Percentiles rank a stretch among this genome's conserved stretches.
phyloP scores from a whole-genome alignment of 202 grass and related monocot species.

The Musa balbisiana region DNA sequence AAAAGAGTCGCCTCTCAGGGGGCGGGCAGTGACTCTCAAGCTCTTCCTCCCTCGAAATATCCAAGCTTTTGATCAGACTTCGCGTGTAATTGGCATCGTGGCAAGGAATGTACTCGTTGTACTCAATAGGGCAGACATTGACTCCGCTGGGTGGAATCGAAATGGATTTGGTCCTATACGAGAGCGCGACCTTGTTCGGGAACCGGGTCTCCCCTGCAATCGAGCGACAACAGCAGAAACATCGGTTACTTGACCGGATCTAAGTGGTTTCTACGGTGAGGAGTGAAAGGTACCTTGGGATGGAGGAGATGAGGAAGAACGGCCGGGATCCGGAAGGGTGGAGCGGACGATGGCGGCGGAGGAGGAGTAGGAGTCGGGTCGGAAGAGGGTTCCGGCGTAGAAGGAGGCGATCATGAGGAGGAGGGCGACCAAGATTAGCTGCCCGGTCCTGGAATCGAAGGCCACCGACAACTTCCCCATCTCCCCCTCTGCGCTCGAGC shows the following conservation, averaged over 20 bases:
- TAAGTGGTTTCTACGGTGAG: slow-evolving; percentile 9
- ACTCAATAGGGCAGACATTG: slow-evolving; percentile 60
- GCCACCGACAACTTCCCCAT: slow-evolving; percentile 35
- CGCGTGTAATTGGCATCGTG: slow-evolving; percentile 50
- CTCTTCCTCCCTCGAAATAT: slow-evolving; percentile 64
- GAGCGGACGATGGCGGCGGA: slow-evolving; percentile 7
- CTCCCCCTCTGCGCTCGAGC: background rate
- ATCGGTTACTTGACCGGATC: slow-evolving; percentile 4
- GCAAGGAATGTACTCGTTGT: slow-evolving; percentile 77
- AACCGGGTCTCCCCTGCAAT: slow-evolving; percentile 40
- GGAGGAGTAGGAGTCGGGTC: slow-evolving; percentile 31
- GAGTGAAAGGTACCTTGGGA: slow-evolving; percentile 32
- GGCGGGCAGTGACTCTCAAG: slow-evolving; percentile 76
- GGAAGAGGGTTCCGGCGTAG: slow-evolving; percentile 76
- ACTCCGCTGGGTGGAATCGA: slow-evolving; percentile 54
- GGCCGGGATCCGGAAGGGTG: slow-evolving; percentile 20
- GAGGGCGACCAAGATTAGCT: slow-evolving; percentile 46
- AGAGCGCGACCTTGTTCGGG: slow-evolving; percentile 48
- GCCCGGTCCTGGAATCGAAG: slow-evolving; percentile 43
- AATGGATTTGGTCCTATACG: slow-evolving; percentile 32
- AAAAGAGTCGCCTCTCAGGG: slow-evolving; percentile 49
- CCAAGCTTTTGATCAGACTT: slow-evolving; percentile 30
- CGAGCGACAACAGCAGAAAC: slow-evolving; percentile 21
- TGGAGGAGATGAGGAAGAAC: slow-evolving; percentile 20
- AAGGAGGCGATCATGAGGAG: slow-evolving; percentile 54